Evolutionary conservation across 2,329 filamentous ascomycete genomes (phyloP), one percentile per base, ranked within the genome.

Genomic region (Alternaria consortialis): DNA sequence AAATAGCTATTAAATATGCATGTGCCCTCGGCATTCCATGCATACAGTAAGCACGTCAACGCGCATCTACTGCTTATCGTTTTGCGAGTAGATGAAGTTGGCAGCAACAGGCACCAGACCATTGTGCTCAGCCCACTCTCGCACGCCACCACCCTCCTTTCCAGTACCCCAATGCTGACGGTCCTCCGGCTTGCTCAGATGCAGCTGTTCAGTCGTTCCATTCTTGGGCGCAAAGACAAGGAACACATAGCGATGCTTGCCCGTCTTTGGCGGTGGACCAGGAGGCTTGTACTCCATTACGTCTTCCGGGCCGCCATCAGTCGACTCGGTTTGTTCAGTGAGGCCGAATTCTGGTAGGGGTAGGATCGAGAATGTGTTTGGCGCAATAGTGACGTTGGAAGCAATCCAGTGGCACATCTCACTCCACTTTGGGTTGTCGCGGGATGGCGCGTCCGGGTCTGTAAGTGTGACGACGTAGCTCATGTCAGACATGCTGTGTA

Each of bases 331-430:
- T 7, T 65, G 40, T 27, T 69, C 56, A 0, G 59, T 47, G 11
- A 62, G 50, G 4, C 56, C 62, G 44, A 66, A 63, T 34, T 79
- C 60, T 3, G 71, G 68, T 2, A 80, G 58, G 1, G 73, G 71
- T 3, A 74, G 60, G 20, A 73, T 71, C 4, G 69, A 71, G 51
- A 69, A 66, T 1, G 62, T 67, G 3, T 64, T 58, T 25, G 59
- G 44, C 0, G 69, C 67, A 3, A 80, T 53, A 1, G 73, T 67
- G 6, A 82, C 67, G 27, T 79, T 77, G 8, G 80, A 74, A 1
- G 76, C 76, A 52, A 84, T 80, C 85, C 85, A 87, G 70, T 88
- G 86, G 68, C 85, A 87, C 75, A 88, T 83, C 63, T 88, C 83
- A 20, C 79, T 80, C 84, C 84, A 87, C 56, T 84, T 79, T 1